phyloP scores from a whole-genome alignment of 164 flowering plant genomes.

The Chimonanthus praecox region DNA sequence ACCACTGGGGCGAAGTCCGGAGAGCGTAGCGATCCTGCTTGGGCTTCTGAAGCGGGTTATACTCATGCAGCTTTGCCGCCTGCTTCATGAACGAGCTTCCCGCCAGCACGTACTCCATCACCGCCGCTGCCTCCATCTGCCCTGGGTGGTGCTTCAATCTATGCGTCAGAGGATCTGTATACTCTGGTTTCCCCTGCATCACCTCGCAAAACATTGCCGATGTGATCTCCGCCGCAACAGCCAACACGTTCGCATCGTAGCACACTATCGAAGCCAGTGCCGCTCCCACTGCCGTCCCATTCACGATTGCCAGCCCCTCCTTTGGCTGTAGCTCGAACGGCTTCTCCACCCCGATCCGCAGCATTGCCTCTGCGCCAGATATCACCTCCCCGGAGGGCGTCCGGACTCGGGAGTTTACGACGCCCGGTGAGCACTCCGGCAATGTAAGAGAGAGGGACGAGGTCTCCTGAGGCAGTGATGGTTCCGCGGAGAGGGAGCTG shows the following conservation, averaged over 20 bases:
- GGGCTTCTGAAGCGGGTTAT: constrained; percentile 23
- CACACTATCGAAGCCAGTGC: constrained; percentile 21
- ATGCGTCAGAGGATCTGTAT: constrained; percentile 27
- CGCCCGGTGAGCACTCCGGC: constrained; percentile 31
- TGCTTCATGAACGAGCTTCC: constrained; percentile 18
- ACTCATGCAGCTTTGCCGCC: constrained; percentile 17
- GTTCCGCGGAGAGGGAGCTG: constrained; percentile 29
- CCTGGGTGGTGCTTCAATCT: constrained; percentile 39
- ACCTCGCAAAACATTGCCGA: constrained; percentile 34
- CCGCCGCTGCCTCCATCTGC: constrained; percentile 36
- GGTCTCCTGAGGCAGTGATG: constrained; percentile 38
- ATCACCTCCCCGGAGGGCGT: constrained; percentile 17
- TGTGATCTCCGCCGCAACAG: constrained; percentile 19
- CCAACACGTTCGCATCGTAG: constrained; percentile 28
- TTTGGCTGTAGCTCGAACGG: constrained; percentile 26
- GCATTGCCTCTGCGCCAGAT: constrained; percentile 21
- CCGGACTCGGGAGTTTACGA: constrained; percentile 20
- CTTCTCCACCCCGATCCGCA: constrained; percentile 15
- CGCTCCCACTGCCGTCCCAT: constrained; percentile 31
- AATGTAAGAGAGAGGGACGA: constrained; percentile 35
- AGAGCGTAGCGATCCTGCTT: constrained; percentile 28
- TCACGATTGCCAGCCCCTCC: constrained; percentile 24
- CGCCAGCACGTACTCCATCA: constrained; percentile 28
- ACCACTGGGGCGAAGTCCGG: constrained; percentile 23
- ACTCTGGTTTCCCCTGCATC: constrained; percentile 30